Percentiles rank a stretch among this genome's conserved stretches.
phyloP scores from a whole-genome alignment of 257 asterid species.

The Striga asiatica region DNA sequence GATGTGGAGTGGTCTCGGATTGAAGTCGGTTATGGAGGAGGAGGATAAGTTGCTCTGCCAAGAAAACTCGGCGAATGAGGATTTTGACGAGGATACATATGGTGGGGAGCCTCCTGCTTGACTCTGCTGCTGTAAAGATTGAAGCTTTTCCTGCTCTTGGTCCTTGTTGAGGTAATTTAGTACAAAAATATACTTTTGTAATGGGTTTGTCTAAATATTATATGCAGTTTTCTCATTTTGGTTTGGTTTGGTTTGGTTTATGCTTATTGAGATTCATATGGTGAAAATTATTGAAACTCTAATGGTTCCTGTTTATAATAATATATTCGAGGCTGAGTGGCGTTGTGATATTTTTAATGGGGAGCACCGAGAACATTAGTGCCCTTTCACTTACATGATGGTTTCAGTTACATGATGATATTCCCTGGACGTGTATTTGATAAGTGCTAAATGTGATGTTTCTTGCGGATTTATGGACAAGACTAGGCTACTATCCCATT shows the following conservation, averaged over 20 bases:
- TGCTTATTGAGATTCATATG: slow-evolving; percentile 8
- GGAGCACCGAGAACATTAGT: not conserved
- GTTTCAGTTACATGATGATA: slow-evolving; percentile 4
- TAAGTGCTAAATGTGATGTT: too few relatives aligned
- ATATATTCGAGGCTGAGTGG: slow-evolving; percentile 7
- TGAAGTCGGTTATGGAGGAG: slow-evolving; percentile 37
- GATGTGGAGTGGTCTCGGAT: slow-evolving; percentile 36
- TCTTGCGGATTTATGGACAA: not conserved
- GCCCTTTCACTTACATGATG: slow-evolving; percentile 2
- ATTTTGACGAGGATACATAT: slow-evolving; percentile 58
- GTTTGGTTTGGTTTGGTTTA: not conserved
- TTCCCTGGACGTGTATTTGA: slow-evolving; percentile 8
- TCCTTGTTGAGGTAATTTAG: slow-evolving; percentile 20
- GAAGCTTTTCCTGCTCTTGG: slow-evolving; percentile 8
- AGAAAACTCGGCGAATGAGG: slow-evolving; percentile 65
- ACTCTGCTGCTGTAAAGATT: slow-evolving; percentile 7
- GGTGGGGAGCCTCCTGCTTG: slow-evolving; percentile 48
- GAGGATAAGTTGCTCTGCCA: slow-evolving; percentile 63
- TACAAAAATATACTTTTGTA: slow-evolving; percentile 1
- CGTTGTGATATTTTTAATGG: not conserved
- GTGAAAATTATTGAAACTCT: not conserved
- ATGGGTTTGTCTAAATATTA: slow-evolving; percentile 12
- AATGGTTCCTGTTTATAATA: slow-evolving; percentile 6
- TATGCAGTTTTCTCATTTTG: slow-evolving; percentile 4
- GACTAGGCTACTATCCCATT: too few relatives aligned